Base-by-base conservation (phyloP, 208 protist genomes). In the Acanthamoeba royreba region DNA sequence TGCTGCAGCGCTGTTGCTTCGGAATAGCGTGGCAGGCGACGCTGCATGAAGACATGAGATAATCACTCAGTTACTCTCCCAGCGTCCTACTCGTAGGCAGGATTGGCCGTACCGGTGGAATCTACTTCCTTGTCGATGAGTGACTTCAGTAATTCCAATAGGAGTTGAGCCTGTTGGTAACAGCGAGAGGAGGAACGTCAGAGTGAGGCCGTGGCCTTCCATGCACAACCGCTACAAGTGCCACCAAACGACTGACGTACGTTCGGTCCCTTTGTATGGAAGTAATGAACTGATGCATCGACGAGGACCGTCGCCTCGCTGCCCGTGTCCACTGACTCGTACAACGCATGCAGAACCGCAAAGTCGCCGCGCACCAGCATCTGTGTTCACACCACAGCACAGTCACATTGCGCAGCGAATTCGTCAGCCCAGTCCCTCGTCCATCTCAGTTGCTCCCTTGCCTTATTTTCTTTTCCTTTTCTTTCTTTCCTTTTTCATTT, bases 1-100 rank as follows among this genome's bases (percentile, higher is more conserved):
- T 4, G 93, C 93, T 8, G 93, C 95, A 4, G 88, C 88, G 4
- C 93, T 96, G 91, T 96, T 96, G 31, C 83, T 93, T 52, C 95
- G 66, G 69, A 96, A 96, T 1, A 96, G 89, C 19, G 95, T 96
- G 5, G 90, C 85, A 31, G 94, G 85, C 33, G 53, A 79, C 38
- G 8, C 87, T 92, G 28, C 28, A 87, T 11, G 17, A 87, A 87
- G 52, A 38, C 17, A 66, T 5, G 40, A n/a, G 38, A 83, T 22
- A 7, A 45, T 28, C 15, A 45, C 4, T 0, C 19, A 35, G 19
- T 49, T 11, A 46, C 42, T 49, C 22, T 47, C 5, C 69, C 22
- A 46, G 69, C 28, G 69, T 11, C 38, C 8, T 40, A 15, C 19
- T 11, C 22, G 5, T 11, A 7, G 77, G 1, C 46, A 35, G 38